Evolutionary conservation across 2,329 filamentous ascomycete genomes (phyloP).

Genomic region (Colletotrichum sp.): DNA sequence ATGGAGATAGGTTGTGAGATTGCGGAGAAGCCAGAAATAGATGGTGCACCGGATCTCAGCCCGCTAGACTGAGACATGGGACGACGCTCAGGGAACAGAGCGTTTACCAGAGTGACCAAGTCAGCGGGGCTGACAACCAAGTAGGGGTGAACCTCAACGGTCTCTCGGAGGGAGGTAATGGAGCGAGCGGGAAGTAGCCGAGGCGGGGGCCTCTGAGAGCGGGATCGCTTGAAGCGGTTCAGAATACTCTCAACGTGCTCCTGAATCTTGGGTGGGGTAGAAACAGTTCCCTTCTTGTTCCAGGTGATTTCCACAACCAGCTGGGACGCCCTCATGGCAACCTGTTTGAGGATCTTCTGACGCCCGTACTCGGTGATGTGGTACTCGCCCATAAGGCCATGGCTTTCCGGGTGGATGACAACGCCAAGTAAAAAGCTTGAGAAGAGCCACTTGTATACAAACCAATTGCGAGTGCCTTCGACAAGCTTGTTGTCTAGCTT

Average conservation of each 20-base stretch:
- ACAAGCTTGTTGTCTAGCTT: slow-evolving; percentile 77
- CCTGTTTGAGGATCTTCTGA: slow-evolving; percentile 79
- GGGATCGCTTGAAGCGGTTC: slow-evolving; percentile 63
- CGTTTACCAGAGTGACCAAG: slow-evolving; percentile 79
- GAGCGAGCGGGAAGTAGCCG: slow-evolving; percentile 74
- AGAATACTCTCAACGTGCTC: slow-evolving; percentile 76
- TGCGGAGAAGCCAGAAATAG: slow-evolving; percentile 69
- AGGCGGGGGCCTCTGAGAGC: slow-evolving; percentile 52
- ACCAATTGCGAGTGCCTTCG: slow-evolving; percentile 78
- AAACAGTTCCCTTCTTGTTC: slow-evolving; percentile 68
- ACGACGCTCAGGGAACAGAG: slow-evolving; percentile 78
- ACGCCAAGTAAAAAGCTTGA: slow-evolving; percentile 84
- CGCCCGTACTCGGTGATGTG: slow-evolving; percentile 91
- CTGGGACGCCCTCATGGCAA: slow-evolving; percentile 80
- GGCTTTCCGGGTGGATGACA: slow-evolving; percentile 86
- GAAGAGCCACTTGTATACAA: slow-evolving; percentile 92
- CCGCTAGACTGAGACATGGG: slow-evolving; percentile 68
- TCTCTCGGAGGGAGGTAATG: slow-evolving; percentile 75
- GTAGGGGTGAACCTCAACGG: slow-evolving; percentile 80
- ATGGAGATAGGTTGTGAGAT: slow-evolving; percentile 73
- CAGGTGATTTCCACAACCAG: slow-evolving; percentile 79
- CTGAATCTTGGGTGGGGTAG: slow-evolving; percentile 67
- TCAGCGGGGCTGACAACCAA: slow-evolving; percentile 82
- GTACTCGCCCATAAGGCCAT: slow-evolving; percentile 82
- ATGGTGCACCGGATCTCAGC: slow-evolving; percentile 71